Conservation (phyloP, 2,329 filamentous ascomycete species). For the Apiospora kogelbergensis region DNA sequence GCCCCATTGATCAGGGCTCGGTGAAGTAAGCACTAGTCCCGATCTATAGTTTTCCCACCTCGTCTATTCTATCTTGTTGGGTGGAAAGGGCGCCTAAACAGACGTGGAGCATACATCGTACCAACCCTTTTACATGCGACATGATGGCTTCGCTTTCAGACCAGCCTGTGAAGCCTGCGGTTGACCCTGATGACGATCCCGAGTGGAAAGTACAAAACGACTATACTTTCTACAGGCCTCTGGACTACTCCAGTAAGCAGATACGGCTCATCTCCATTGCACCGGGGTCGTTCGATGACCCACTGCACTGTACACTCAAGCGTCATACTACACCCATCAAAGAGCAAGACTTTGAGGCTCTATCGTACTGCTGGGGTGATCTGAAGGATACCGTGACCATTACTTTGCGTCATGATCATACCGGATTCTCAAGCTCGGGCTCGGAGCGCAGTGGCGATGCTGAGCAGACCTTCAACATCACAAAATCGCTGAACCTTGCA, state of each 20-base stretch:
- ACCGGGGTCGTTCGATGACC: constrained; percentile 5
- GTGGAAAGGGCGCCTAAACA: background rate
- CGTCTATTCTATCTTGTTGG: background rate
- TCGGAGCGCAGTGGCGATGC: background rate
- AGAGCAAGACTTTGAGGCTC: constrained; percentile 6
- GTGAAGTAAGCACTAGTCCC: background rate
- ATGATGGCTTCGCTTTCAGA: background rate
- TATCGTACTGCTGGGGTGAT: constrained; percentile 12
- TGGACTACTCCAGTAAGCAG: constrained; percentile 10
- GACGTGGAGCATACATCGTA: background rate
- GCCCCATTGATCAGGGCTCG: background rate
- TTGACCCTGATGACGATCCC: constrained; percentile 8
- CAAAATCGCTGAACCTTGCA: constrained; percentile 1
- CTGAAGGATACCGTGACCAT: constrained; percentile 8
- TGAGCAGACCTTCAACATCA: constrained; percentile 10
- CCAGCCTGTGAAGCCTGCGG: background rate
- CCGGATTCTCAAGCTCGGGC: background rate
- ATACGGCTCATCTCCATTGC: constrained; percentile 10
- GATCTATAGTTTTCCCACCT: background rate
- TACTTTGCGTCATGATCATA: constrained; percentile 6
- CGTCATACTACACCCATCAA: background rate
- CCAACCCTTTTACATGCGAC: background rate
- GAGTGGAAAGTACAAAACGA: constrained; percentile 13
- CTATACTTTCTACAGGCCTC: constrained; percentile 9
- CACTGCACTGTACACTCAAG: constrained; percentile 8